phyloP scores from a whole-genome alignment of 129 eudicot species.

The Flaveria ramosissima region DNA sequence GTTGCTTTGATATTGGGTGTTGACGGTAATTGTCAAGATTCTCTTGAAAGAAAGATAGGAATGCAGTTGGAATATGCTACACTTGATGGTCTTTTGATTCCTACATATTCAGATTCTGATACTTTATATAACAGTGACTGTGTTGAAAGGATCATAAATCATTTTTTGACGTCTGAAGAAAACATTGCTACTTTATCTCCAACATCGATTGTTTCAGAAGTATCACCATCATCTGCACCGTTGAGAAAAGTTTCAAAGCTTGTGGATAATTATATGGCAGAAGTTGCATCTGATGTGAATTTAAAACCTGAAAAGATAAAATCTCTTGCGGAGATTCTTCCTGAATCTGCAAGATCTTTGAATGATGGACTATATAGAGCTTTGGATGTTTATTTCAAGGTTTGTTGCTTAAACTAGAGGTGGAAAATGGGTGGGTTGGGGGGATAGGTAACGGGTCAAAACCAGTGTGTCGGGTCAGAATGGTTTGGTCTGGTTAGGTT shows the following conservation, averaged over 20 bases:
- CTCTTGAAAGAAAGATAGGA: constrained; percentile 79
- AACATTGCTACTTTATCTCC: constrained; percentile 50
- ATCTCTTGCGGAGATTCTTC: constrained; percentile 74
- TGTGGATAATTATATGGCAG: constrained; percentile 81
- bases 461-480: not conserved
- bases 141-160: constrained; percentile 69
- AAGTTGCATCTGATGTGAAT: constrained; percentile 88
- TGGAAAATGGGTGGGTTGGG: not conserved
- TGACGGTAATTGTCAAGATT: constrained; percentile 52
- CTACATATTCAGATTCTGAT: constrained; percentile 78
- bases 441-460: not conserved
- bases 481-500: constrained; percentile 11
- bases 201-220: constrained; percentile 50
- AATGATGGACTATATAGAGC: constrained; percentile 94
- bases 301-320: constrained; percentile 78
- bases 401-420: constrained; percentile 26
- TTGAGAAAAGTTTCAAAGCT: constrained; percentile 78
- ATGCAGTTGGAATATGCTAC: constrained; percentile 81
- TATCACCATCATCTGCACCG: constrained; percentile 56
- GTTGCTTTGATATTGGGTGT: constrained; percentile 86
- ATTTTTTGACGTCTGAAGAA: constrained; percentile 58
- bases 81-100: constrained; percentile 76
- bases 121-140: constrained; percentile 77
- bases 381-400: constrained; percentile 88
- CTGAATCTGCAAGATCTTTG: constrained; percentile 84